Evolutionary conservation across 2,329 filamentous ascomycete species (phyloP), one percentile per base, ranked within the genome.

Genomic region (Calonectria hongkongensis): DNA sequence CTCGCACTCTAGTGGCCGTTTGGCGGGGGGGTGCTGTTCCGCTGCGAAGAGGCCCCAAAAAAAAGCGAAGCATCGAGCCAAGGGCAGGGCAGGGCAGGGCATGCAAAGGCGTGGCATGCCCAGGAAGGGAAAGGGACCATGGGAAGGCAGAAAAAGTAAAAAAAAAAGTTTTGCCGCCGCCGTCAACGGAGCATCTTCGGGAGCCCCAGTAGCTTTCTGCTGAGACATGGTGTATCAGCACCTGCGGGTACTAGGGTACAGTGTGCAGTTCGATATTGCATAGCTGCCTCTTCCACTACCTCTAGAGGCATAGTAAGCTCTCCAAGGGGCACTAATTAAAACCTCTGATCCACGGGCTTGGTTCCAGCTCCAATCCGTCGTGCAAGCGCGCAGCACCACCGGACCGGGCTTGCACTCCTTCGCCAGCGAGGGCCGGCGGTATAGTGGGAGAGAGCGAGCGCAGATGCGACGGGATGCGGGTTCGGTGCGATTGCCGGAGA

Each of bases 161-260:
- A 66, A 50, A 50, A 66, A 74, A 65, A 67, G 67, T 73, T 68
- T 66, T 75, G 72, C 74, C 51, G 77, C 73, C 75, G 73, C 78
- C 74, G 74, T 79, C 73, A 74, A 77, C 77, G 77, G 77, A 79
- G 77, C 72, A 78, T 79, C 77, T 58, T 79, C 77, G 77, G 77
- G 50, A 58, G 75, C 65, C 73, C 71, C 64, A 60, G 65, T 58
- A 71, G 70, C 65, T 27, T 60, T 60, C 47, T 68, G 16, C 56
- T 68, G 62, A 71, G 64, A 60, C 43, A 60, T 70, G 64, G 39
- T 47, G 56, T 41, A 41, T 65, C 54, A 67, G 56, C 54, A 36
- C 25, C 30, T 36, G 60, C 50, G 50, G 66, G 45, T 67, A 47
- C 60, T 30, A 25, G 41, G 63, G 47, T 45, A 62, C 68, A 58